Base-by-base conservation (phyloP, 2,329 filamentous ascomycete species). In the Paraconiothyrium sp. region DNA sequence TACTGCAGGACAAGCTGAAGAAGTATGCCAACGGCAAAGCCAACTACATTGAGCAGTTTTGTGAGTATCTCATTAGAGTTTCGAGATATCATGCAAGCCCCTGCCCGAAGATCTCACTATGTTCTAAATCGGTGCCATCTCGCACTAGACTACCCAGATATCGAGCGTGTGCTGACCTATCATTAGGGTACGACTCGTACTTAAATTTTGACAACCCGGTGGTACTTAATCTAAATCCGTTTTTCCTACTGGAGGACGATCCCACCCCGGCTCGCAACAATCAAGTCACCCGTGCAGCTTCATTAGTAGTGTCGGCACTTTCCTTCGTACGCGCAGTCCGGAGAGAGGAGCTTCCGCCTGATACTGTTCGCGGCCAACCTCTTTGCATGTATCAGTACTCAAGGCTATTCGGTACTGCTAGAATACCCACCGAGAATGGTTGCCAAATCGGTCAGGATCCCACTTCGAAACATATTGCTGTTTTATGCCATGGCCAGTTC, bases 341-440 rank as follows among this genome's bases (percentile, higher is more conserved):
- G 39, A 93, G 91, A 70, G 95, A 98, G 78, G 95, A 99, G 75
- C 84, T 99, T 9, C 91, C 93, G 0, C 94, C 95, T 0, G 95
- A 99, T 79, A 93, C 86, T 1, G 80, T 97, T 64, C 91, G 90
- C 70, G 93, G 92, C 22, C 90, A 89, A 24, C 93, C 95, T 0
- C 84, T 99, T 20, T 95, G 93, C 84, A 99, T 99, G 95, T 97
- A 97, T 78, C 95, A 99, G 78, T 98, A 97, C 81, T 97, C 94
- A 0, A 88, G 94, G 20, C 84, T 99, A 32, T 99, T 99, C 72
- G 95, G 95, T 55, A 98, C 95, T 0, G 94, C 95, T 49, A 89
- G 95, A 67, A 92, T 99, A 9, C 95, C 95, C 0, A 98, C 94
- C 0, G 92, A 97, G 34, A 90, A 95, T 75, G 95, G 95, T 5